These are phyloP conservation scores for Avicennia marina DNA, from an alignment of 257 asterid genomes.

Conservation along the genomic window DNA sequence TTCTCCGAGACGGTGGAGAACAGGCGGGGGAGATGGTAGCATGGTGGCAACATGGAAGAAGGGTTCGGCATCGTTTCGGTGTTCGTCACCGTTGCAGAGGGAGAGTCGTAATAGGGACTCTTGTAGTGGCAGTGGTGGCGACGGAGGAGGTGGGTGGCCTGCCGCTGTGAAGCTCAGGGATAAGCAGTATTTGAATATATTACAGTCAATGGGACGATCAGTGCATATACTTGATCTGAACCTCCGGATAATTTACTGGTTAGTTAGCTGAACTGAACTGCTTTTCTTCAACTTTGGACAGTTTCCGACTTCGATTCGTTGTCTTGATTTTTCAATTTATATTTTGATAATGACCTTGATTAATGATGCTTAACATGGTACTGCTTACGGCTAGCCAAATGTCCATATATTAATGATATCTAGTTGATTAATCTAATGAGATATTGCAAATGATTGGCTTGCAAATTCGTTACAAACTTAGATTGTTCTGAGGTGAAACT, in stretches of 20 bases:
- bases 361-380: too few species aligned
- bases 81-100: constrained; percentile 83
- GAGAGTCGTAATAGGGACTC: constrained; percentile 43
- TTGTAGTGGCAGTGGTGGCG: constrained; percentile 25
- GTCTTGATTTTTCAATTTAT: too few species aligned
- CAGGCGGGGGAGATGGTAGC: constrained; percentile 39
- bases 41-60: constrained; percentile 44
- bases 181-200: constrained; percentile 74
- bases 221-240: constrained; percentile 76
- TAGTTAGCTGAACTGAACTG: constrained; percentile 30
- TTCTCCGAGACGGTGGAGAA: constrained; percentile 56
- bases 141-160: constrained; percentile 24
- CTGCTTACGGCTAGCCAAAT: too few species aligned
- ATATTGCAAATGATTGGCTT: too few species aligned
- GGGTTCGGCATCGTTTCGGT: constrained; percentile 63
- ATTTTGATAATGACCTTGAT: too few species aligned
- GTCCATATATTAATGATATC: too few species aligned
- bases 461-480: too few species aligned
- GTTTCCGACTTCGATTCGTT: not conserved
- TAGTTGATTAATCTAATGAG: not conserved
- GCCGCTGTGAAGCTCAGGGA: constrained; percentile 65
- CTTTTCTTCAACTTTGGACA: too few species aligned
- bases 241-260: constrained; percentile 72
- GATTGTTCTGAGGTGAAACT: too few species aligned
- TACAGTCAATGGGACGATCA: constrained; percentile 96